Base-by-base conservation (phyloP, 23 red algal species). In the Gracilaria gracilis region DNA sequence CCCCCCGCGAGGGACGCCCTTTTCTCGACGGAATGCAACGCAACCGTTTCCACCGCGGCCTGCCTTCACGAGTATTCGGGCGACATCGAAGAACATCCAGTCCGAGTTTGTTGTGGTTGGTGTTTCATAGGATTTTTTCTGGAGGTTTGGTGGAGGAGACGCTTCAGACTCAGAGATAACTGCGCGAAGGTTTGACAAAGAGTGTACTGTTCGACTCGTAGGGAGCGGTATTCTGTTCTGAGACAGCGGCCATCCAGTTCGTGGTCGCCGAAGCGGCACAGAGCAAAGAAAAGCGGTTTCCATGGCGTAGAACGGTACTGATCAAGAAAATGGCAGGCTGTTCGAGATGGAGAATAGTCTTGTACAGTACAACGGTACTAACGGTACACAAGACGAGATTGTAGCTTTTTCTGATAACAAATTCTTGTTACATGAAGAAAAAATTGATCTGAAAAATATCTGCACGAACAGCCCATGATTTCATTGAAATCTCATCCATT, bases 21-120 rank as follows among this genome's bases (percentile, higher is more conserved):
- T 95, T 67, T 98, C 97, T 24, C 97, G 89, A 31, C 97, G 93
- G 61, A 95, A 98, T 21, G 97, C 97, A 3, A 98, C 90, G 49
- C 82, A 85, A 33, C 97, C 97, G 62, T 98, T 61, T 57, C 97
- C 97, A 29, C 97, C 97, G 38, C 79, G 33, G 28, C 97, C 97
- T 55, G 89, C 93, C 54, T 94, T 91, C 0, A 98, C 97, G 21
- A 83, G 76, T 32, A 98, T 71, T 33, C 89, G 81, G 32, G 93
- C 95, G 6, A 85, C 79, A 72, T 98, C 95, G 38, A 75, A 91
- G 51, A 94, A 98, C 83, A 91, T 88, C 93, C 93, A 95, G 69
- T 95, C 87, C 23, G 90, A 75, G 54, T 90, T 73, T 19, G 49
- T 61, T 48, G 87, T 90, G 47, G 74, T 90, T 33, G 87, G 87